Evolutionary conservation across 75 land plant genomes (phyloP), one percentile per base, ranked within the genome.

Genomic region (Picea glauca): DNA sequence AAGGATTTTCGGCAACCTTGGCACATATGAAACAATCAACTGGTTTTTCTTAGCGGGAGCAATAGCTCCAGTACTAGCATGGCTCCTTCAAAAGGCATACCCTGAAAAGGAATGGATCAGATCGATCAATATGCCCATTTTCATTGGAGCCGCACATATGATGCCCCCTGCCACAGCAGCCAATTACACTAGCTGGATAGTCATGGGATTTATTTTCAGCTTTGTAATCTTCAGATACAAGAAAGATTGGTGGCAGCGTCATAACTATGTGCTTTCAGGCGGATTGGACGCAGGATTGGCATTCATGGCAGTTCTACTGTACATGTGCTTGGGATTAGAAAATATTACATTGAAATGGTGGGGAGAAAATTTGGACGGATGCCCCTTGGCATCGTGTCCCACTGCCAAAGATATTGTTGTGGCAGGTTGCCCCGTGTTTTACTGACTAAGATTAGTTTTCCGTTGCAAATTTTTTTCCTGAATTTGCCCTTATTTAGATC

Each of bases 161-260:
- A 90, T 96, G 91, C 99, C 99, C 1, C 94, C 94, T 1, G 99
- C 99, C n/a, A 82, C 87, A 13, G 87, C 99, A 0, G 99, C 94
- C 3, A 94, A 96, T 82, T 96, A 84, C 86, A 92, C 86, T 0
- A 86, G 91, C 78, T 96, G 99, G 99, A 77, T 91, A 11, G 0
- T 91, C 5, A 59, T 82, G 18, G 99, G 88, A 0, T 92, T 94
- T 75, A 58, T 96, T 58, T 96, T 90, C 30, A 93, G 91, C 7
- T 92, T 72, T 60, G 79, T 90, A 1, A 73, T 94, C 32, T 96
- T 83, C 73, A 83, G 82, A 65, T 89, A 85, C 78, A 74, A 78
- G 54, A 85, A 80, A 50, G 66, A 83, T 31, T 91, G 89, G 99
- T 96, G 98, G 98, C 78, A 81, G 67, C 78, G 90, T 11, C 78